These are phyloP conservation scores for Peltaster fructicola DNA, from an alignment of 2,329 filamentous ascomycete species.

Conservation along the genomic window DNA sequence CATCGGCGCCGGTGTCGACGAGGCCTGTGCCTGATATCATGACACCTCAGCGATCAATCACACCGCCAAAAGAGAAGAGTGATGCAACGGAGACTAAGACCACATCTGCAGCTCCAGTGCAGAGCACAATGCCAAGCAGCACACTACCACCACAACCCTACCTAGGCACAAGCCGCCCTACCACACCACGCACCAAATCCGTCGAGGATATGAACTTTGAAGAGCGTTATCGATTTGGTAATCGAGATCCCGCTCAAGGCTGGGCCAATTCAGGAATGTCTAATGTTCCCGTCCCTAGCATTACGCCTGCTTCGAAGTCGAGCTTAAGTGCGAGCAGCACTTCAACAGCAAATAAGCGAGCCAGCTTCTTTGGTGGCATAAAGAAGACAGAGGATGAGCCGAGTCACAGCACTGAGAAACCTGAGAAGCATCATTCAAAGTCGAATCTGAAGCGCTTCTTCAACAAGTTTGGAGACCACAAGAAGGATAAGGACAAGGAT, in stretches of 20 bases:
- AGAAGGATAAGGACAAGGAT: slow-evolving; percentile 44
- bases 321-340: slow-evolving; percentile 23
- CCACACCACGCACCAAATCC: too few species aligned
- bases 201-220: too few species aligned
- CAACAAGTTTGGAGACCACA: slow-evolving; percentile 53
- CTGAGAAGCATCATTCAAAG: slow-evolving; percentile 58
- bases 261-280: slow-evolving; percentile 24
- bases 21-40: slow-evolving; percentile 35
- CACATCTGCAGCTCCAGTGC: slow-evolving; percentile 5
- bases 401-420: slow-evolving; percentile 3
- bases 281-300: slow-evolving; percentile 12
- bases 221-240: slow-evolving; percentile 60
- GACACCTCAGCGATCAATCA: slow-evolving; percentile 40
- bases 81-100: slow-evolving; percentile 23
- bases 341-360: slow-evolving; percentile 29
- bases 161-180: too few species aligned
- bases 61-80: slow-evolving; percentile 21
- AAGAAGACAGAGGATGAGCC: slow-evolving; percentile 35
- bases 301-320: slow-evolving; percentile 18
- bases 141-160: too few species aligned
- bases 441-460: slow-evolving; percentile 94
- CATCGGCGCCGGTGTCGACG: slow-evolving; percentile 13
- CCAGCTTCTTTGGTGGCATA: slow-evolving; percentile 36
- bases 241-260: slow-evolving; percentile 48
- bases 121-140: too few species aligned